Evolutionary conservation across 352 stramenopile species (phyloP).

Genomic region (Phytophthora foliorum): DNA sequence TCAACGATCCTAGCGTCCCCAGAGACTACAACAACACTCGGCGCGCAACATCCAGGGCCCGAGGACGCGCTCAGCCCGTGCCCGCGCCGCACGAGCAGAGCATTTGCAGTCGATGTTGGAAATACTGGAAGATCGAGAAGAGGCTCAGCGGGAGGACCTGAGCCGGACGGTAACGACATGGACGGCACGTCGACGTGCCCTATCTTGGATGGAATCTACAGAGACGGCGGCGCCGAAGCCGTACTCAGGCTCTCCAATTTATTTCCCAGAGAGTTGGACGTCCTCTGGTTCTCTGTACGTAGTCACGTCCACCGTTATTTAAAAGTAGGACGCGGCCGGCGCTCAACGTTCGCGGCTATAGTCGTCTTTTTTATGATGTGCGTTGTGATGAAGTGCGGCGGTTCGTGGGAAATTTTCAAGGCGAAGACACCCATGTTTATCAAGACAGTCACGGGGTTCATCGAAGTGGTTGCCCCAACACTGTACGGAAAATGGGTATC

Average conservation of each 20-base stretch:
- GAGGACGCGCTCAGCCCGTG: too few species aligned
- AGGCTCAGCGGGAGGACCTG: too few species aligned
- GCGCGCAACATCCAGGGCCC: too few species aligned
- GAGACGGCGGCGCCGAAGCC: background rate
- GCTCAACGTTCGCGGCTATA: background rate
- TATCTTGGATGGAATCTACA: background rate
- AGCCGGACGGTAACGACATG: background rate
- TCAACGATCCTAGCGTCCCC: too few species aligned
- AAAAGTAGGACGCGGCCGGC: background rate
- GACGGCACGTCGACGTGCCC: background rate
- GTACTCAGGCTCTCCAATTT: slow-evolving; percentile 1
- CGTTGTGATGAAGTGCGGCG: slow-evolving; percentile 3
- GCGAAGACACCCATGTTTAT: background rate
- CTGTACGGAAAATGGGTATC: slow-evolving; percentile 1
- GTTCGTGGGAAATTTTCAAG: background rate
- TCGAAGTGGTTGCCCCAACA: background rate
- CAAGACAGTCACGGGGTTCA: background rate
- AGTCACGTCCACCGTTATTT: slow-evolving; percentile 7
- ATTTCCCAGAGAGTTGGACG: background rate
- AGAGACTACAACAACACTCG: too few species aligned
- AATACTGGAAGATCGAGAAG: too few species aligned
- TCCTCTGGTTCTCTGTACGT: background rate
- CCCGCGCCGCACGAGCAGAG: too few species aligned
- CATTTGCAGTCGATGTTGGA: too few species aligned
- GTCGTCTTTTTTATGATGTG: slow-evolving; percentile 5